These are phyloP conservation scores for Rhizopogon roseolus DNA, from an alignment of 768 basidiomycete species.

Conservation along the genomic window DNA sequence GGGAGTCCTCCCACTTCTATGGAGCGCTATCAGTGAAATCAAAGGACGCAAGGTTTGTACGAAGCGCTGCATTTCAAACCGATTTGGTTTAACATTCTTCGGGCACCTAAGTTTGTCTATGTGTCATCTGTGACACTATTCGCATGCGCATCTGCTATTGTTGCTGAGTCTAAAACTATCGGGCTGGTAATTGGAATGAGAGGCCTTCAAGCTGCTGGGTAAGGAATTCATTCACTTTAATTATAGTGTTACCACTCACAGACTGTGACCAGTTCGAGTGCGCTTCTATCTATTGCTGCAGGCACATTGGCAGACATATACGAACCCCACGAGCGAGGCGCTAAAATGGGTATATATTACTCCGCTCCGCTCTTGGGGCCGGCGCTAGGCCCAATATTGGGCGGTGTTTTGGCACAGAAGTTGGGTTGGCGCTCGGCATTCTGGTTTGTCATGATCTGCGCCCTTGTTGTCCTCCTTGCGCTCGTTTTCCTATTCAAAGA, in stretches of 20 bases:
- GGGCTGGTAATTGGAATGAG: conserved; percentile 63
- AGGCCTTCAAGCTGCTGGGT: conserved; percentile 60
- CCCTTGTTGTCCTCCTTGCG: conserved; percentile 42
- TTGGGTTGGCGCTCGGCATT: conserved; percentile 77
- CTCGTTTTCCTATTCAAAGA: conserved; percentile 68
- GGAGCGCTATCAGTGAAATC: conserved; percentile 68
- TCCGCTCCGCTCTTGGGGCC: conserved; percentile 65
- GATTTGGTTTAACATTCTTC: neutral
- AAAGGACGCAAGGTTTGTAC: conserved; percentile 56
- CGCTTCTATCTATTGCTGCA: conserved; percentile 63
- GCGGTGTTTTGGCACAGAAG: conserved; percentile 56
- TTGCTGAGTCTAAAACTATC: conserved; percentile 52
- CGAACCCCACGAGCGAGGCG: conserved; percentile 64
- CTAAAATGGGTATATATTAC: conserved; percentile 75
- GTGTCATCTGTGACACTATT: conserved; percentile 49
- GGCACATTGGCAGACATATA: conserved; percentile 72
- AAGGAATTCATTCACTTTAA: conserved; percentile 4
- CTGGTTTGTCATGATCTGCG: conserved; percentile 69
- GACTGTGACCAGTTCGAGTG: conserved; percentile 44
- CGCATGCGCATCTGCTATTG: conserved; percentile 50
- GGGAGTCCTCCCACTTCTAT: conserved; percentile 56
- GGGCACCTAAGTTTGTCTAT: conserved; percentile 44
- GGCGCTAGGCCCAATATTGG: conserved; percentile 26
- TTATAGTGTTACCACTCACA: neutral
- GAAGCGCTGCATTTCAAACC: neutral